Base-by-base conservation (phyloP, 345 rosid species). In the Populus pruinosa region DNA sequence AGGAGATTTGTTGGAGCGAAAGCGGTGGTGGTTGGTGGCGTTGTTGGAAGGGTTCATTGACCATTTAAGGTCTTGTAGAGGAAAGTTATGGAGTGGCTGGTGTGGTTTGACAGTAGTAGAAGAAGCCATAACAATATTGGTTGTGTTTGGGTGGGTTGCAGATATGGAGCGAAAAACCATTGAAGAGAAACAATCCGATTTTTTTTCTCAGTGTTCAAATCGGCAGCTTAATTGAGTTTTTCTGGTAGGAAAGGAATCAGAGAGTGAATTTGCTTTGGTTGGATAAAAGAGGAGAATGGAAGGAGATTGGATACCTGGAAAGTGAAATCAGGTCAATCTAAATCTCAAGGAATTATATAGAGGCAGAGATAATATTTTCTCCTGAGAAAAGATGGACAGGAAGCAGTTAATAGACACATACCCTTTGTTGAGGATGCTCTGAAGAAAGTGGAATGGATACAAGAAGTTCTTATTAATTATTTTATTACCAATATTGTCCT, bases 31-130 rank as follows among this genome's bases (percentile, higher is more conserved):
- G 43, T 73, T 27, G 31, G 18, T 8, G 14, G 20, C 59, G 66
- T 25, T 39, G 2, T 78, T 81, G 8, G 88, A 2, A 55, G 84
- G 86, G 79, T 85, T 88, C 85, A 82, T 78, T 12, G 88, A 80
- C 96, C 94, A 91, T 73, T 83, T 86, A 5, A 91, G 90, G 80
- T 84, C 90, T 70, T 87, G 84, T 5, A 91, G 76, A 6, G 92
- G 81, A 70, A 91, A 91, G 83, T 91, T 91, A 21, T 91, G 96
- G 41, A 91, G 93, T 39, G 90, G 92, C 56, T 91, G 72, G 11
- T 66, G 83, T 18, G 90, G 72, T 39, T 90, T 91, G 75, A 80
- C 75, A 59, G 64, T 9, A 31, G 86, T 69, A 4, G 91, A 84
- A 50, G 91, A 88, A 59, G 82, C 81, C 85, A 84, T 84, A 10